phyloP scores from a whole-genome alignment of 2,329 filamentous ascomycete species.

The Aspergillus sp. region DNA sequence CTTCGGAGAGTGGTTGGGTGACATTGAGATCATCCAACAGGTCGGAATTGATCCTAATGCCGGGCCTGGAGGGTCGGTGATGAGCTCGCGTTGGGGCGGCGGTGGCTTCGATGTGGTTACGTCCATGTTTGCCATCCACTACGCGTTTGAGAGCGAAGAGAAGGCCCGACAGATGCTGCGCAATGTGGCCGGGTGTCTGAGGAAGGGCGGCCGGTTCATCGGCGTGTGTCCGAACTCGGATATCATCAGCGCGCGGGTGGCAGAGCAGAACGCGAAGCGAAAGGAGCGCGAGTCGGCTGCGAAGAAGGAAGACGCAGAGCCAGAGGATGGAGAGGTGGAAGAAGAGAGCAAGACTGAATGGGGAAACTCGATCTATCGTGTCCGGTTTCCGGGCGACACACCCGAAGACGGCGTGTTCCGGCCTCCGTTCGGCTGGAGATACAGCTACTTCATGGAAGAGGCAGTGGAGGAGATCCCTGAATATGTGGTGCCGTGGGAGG shows the following conservation, averaged over 20 bases:
- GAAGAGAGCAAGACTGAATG: slow-evolving; percentile 71
- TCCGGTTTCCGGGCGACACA: slow-evolving; percentile 80
- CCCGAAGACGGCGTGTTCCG: slow-evolving; percentile 87
- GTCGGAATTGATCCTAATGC: slow-evolving; percentile 81
- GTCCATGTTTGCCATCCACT: slow-evolving; percentile 99
- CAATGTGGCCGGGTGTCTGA: slow-evolving; percentile 85
- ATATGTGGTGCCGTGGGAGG: slow-evolving; percentile 97
- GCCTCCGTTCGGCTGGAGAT: slow-evolving; percentile 95
- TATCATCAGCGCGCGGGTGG: slow-evolving; percentile 76
- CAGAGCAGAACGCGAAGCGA: slow-evolving; percentile 65
- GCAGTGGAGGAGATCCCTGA: slow-evolving; percentile 95
- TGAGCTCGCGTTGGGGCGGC: slow-evolving; percentile 64
- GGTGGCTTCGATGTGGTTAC: slow-evolving; percentile 93
- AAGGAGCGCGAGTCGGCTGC: slow-evolving; percentile 44
- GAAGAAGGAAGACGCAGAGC: slow-evolving; percentile 34
- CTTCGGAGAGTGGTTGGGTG: slow-evolving; percentile 78
- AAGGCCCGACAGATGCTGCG: slow-evolving; percentile 89
- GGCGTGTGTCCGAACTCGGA: slow-evolving; percentile 98
- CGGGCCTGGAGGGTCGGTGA: slow-evolving; percentile 53
- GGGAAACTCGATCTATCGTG: slow-evolving; percentile 90
- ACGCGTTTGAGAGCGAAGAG: slow-evolving; percentile 89
- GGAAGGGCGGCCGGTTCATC: slow-evolving; percentile 91
- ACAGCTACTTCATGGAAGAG: slow-evolving; percentile 93
- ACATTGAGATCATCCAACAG: slow-evolving; percentile 75
- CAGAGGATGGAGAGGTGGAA: slow-evolving; percentile 50